Base-by-base conservation (phyloP, 2,329 filamentous ascomycete genomes). In the Phaeosphaeriaceae sp. region DNA sequence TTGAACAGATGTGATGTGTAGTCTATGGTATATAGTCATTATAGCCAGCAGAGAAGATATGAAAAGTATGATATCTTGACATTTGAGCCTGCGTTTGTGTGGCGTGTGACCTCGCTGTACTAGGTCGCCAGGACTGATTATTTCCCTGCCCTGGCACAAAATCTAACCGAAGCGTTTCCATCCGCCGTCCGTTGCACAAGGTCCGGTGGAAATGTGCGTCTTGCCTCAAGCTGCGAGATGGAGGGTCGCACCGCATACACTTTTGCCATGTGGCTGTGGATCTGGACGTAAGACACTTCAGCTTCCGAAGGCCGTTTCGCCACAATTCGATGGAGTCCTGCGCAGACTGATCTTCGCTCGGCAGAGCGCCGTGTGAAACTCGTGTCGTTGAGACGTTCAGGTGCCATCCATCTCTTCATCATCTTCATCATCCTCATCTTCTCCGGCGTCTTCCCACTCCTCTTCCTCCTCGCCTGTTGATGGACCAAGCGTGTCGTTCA, bases 401-500 rank as follows among this genome's bases (percentile, higher is more conserved):
- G 75, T 77, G 43, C 67, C 76, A 23, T 77, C 73, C 77, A 79
- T 79, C 4, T 75, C 74, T 3, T 61, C 76, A 26, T 76, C 77
- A 11, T 76, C 78, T 6, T 78, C 78, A 23, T 75, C 79, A 30
- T 75, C 70, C 17, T 66, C 69, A 19, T 64, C 64, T 5, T 73
- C 74, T n/a, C 58, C 60, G 8, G 73, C 75, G 11, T 78, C 78
- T 48, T 78, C 77, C 49, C 77, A 78, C 8, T 79, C 78, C 22
- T 77, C 79, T 49, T 79, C 79, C 40, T 80, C 79, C 17, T 79
- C 78, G 21, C 77, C 77, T 1, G 70, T 72, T 44, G 78, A 74
- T 21, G 80, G 78, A 23, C 82, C 83, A 49, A 85, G 68, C 13
- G 78, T 72, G 58, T 73, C 71, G 64, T 83, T 78, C 47, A 84